Evolutionary conservation across 1,139 yeast genomes (phyloP), one percentile per base, ranked within the genome.

Genomic region (Blastobotrys elegans): DNA sequence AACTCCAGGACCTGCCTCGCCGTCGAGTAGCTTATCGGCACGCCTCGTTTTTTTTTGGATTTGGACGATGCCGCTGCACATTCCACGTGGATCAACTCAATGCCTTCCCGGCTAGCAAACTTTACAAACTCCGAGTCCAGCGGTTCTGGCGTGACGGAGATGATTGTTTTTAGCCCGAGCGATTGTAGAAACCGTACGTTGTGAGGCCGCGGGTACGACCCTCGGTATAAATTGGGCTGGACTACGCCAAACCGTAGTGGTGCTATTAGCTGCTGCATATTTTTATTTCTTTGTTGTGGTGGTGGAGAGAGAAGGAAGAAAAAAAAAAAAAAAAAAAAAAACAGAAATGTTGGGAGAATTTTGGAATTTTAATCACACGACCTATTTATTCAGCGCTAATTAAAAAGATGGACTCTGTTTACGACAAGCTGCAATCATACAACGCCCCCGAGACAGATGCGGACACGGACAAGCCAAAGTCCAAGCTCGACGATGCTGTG

Each of bases 181-280:
- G 88, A 74, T 54, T 75, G 70, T n/a, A 92, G 69, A 60, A 84
- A 92, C n/a, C 81, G 74, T 50, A 77, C 73, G 61, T 88, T 89
- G 50, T 82, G 76, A 44, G 79, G 79, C 47, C 94, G 75, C 1
- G 97, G 97, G 58, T 85, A 86, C 1, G 95, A 84, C 0, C 97
- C 97, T 43, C 97, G 71, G 60, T 81, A 85, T 3, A 90, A 69
- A 47, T 76, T 73, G 1, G 85, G 79, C 58, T 84, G 86, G 1
- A 89, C 80, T 6, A 79, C 73, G 44, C 81, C 80, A 66, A 84
- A 92, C 55, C 89, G 74, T 52, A 89, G 72, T 0, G 97, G 97
- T 0, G 97, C 94, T 0, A 84, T 83, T 39, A 84, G 45, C 14
- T 34, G n/a, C 6, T n/a, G 3, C 3, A 18, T 4, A 10, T 34